Conservation (phyloP, 208 protist species). For the Herpetomonas samuelpessoai region DNA sequence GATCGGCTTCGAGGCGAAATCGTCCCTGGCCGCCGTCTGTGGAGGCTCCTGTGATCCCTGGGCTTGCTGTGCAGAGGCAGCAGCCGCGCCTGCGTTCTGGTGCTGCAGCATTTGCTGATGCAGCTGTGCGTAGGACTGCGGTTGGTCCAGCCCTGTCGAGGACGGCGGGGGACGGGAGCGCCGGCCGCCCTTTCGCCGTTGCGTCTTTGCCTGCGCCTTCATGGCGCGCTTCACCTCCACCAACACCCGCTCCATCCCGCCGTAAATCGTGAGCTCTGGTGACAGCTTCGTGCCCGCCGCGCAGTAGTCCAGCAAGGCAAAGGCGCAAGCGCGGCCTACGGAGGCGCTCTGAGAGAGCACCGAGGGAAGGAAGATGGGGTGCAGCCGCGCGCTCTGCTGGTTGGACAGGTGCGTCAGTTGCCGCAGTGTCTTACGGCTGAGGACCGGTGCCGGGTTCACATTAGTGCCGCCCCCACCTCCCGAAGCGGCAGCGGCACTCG, state of each 20-base stretch:
- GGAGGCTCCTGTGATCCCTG: not conserved
- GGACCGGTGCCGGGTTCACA: not conserved
- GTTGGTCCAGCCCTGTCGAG: not conserved
- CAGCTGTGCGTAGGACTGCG: not conserved
- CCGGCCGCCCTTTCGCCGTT: constrained; percentile 12
- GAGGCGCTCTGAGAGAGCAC: constrained; percentile 68
- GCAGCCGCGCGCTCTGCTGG: constrained; percentile 5
- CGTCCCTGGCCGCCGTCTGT: not conserved
- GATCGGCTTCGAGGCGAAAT: constrained; percentile 20
- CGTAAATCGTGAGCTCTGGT: constrained; percentile 41
- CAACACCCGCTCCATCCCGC: constrained; percentile 62
- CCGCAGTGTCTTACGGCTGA: not conserved
- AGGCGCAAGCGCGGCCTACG: constrained; percentile 60
- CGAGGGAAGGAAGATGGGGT: constrained; percentile 37
- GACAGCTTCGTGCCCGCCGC: constrained; percentile 27
- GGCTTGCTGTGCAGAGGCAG: not conserved
- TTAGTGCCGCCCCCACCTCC: not conserved
- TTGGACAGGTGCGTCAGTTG: not conserved
- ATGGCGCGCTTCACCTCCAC: constrained; percentile 60
- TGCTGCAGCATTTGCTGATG: not conserved
- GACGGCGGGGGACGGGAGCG: too few relatives aligned
- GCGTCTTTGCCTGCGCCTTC: constrained; percentile 12
- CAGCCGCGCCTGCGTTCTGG: not conserved
- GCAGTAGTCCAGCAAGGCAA: constrained; percentile 83
- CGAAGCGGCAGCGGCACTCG: too few relatives aligned